Conservation (phyloP, 2,329 filamentous ascomycete genomes). For the Fonsecaea multimorphosa region DNA sequence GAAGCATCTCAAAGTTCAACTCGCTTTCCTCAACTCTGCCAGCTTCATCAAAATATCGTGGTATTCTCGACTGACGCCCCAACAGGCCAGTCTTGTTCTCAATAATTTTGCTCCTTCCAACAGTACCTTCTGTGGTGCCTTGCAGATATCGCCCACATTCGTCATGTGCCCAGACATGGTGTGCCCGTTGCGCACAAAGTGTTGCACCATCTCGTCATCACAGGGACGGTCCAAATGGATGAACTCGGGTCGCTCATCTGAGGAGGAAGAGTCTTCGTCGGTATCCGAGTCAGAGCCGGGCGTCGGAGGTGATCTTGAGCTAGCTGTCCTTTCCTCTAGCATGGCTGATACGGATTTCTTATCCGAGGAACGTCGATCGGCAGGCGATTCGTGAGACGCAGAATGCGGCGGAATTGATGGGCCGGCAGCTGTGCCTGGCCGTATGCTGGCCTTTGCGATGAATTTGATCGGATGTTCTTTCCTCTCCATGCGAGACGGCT, state of each 20-base stretch:
- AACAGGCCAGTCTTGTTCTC: constrained; percentile 40
- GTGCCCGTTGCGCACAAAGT: constrained; percentile 59
- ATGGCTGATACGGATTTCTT: too few species aligned
- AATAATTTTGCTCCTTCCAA: constrained; percentile 37
- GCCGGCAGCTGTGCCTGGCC: constrained; percentile 6
- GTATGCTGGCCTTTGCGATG: constrained; percentile 26
- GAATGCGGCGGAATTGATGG: not conserved
- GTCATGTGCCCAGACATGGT: constrained; percentile 59
- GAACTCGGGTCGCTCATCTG: constrained; percentile 42
- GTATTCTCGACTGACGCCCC: constrained; percentile 47
- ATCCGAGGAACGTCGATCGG: not conserved
- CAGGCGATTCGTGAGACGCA: not conserved
- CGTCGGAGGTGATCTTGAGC: not conserved
- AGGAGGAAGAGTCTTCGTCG: constrained; percentile 27
- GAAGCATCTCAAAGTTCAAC: constrained; percentile 2
- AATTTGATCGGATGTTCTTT: constrained; percentile 30
- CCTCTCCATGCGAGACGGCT: constrained; percentile 35
- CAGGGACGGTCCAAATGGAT: constrained; percentile 62
- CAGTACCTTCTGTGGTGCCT: constrained; percentile 35
- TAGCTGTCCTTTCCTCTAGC: not conserved
- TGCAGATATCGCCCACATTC: constrained; percentile 56
- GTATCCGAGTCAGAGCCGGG: constrained; percentile 18
- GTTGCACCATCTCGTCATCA: constrained; percentile 64
- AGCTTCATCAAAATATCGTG: constrained; percentile 44
- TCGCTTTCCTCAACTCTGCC: constrained; percentile 40